These are phyloP conservation scores for Camelina hispida DNA, from an alignment of 345 rosid species.

Conservation along the genomic window DNA sequence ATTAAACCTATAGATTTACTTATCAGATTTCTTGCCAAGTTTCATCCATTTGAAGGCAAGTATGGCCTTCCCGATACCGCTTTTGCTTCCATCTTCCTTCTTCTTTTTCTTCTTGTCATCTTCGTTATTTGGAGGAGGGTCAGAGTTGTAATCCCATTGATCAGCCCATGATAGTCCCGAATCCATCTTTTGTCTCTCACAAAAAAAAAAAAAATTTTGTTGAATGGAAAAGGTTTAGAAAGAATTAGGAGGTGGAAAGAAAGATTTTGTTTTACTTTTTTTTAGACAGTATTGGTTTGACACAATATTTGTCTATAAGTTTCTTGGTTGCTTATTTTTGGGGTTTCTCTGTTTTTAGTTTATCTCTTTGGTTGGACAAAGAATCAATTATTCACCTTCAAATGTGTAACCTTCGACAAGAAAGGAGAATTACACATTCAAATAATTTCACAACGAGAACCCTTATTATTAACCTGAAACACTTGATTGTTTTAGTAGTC, in stretches of 20 bases:
- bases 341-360: slow-evolving; percentile 32
- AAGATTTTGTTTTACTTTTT: slow-evolving; percentile 19
- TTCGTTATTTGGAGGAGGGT: slow-evolving; percentile 38
- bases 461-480: too few species aligned
- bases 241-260: slow-evolving; percentile 22
- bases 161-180: slow-evolving; percentile 44
- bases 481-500: too few species aligned
- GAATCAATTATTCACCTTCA: neutral
- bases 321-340: slow-evolving; percentile 37
- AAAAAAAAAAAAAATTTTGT: neutral
- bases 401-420: slow-evolving; percentile 7
- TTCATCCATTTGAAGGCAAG: slow-evolving; percentile 43
- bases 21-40: slow-evolving; percentile 42
- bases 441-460: too few species aligned
- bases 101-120: slow-evolving; percentile 41
- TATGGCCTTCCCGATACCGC: slow-evolving; percentile 36
- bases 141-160: slow-evolving; percentile 46
- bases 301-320: slow-evolving; percentile 1
- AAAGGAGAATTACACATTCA: neutral
- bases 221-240: slow-evolving; percentile 18
- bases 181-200: slow-evolving; percentile 32
- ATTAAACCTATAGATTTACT: neutral
- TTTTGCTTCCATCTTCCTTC: slow-evolving; percentile 36
- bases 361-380: slow-evolving; percentile 17
- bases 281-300: slow-evolving; percentile 28